A percentile compares a stretch with the other conserved stretches of the same genome.
Evolutionary conservation across 2,329 filamentous ascomycete species (phyloP).

Genomic region (Ceratocystis diversiconidia): DNA sequence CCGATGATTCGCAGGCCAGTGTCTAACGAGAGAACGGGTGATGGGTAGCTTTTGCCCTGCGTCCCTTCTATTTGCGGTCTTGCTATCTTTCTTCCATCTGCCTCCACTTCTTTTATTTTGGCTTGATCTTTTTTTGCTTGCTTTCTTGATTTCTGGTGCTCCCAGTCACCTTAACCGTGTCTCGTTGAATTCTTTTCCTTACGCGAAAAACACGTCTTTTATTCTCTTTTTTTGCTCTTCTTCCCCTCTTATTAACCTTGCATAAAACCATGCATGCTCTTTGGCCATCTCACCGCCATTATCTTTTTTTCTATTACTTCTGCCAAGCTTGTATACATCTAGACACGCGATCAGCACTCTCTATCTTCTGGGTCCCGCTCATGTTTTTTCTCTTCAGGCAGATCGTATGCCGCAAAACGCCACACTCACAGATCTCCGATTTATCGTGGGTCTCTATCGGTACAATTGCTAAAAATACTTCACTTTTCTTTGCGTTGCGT

Average conservation of each 20-base stretch:
- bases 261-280: background rate
- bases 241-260: background rate
- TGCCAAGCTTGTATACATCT: background rate
- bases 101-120: background rate
- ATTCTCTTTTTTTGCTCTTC: background rate
- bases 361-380: background rate
- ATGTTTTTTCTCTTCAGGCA: background rate
- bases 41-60: too few species aligned
- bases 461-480: too few species aligned
- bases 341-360: background rate
- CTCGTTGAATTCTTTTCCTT: conserved; percentile 1
- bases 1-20: conserved; percentile 25
- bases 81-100: background rate
- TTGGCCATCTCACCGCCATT: background rate
- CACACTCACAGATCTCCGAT: too few species aligned
- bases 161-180: conserved; percentile 8
- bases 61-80: conserved; percentile 13
- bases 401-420: too few species aligned
- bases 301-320: background rate
- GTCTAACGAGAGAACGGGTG: conserved; percentile 21
- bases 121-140: background rate
- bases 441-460: too few species aligned
- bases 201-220: background rate
- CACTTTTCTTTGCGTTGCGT: too few species aligned
- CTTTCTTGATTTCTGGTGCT: conserved; percentile 8